These are phyloP conservation scores for Nicotiana tomentosiformis DNA, from an alignment of 257 asterid genomes.

Conservation along the genomic window DNA sequence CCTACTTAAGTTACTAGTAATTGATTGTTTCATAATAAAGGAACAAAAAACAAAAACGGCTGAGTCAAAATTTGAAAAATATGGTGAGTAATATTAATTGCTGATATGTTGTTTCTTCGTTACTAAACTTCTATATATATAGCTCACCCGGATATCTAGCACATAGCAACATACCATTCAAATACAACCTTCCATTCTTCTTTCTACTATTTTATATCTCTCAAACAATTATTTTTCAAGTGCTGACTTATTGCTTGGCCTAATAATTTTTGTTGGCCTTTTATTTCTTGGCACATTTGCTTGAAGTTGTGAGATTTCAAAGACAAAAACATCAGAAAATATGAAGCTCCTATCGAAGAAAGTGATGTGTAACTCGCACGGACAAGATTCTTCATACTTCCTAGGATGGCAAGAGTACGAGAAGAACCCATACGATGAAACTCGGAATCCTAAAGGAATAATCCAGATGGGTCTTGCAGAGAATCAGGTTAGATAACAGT, in stretches of 20 bases:
- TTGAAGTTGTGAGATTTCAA: not conserved
- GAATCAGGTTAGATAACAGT: slow-evolving; percentile 26
- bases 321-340: not conserved
- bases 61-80: not conserved
- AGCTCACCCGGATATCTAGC: not conserved
- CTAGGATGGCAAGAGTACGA: slow-evolving; percentile 42
- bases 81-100: not conserved
- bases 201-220: not conserved
- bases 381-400: slow-evolving; percentile 43
- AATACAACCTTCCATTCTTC: not conserved
- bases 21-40: not conserved
- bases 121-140: slow-evolving; percentile 13
- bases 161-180: slow-evolving; percentile 12
- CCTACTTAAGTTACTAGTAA: not conserved
- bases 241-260: not conserved
- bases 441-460: slow-evolving; percentile 29
- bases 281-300: not conserved
- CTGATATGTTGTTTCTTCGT: not conserved
- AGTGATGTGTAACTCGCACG: slow-evolving; percentile 33
- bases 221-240: not conserved
- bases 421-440: slow-evolving; percentile 33
- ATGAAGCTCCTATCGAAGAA: slow-evolving; percentile 28
- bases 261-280: not conserved
- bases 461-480: slow-evolving; percentile 52
- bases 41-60: not conserved